Evolutionary conservation across 2,329 filamentous ascomycete genomes (phyloP).

Genomic region (Neonectria sp.): DNA sequence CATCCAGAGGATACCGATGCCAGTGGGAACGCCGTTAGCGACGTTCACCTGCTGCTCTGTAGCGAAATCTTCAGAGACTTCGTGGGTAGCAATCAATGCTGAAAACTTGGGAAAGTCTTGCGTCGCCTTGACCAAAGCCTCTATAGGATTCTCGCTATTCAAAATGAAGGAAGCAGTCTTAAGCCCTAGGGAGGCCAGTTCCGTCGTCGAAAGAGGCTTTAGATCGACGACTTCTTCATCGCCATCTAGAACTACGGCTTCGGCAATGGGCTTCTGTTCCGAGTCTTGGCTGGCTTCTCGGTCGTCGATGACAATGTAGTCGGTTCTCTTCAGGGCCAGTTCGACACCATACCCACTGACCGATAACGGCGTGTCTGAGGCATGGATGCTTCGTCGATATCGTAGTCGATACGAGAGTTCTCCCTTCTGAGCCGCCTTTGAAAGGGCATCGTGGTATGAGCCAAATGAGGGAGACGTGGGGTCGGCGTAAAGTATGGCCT

Average conservation of each 20-base stretch:
- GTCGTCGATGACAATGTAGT: constrained; percentile 99
- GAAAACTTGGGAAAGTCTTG: constrained; percentile 97
- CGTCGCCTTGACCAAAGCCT: constrained; percentile 85
- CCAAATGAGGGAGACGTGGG: constrained; percentile 83
- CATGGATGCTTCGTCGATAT: constrained; percentile 74
- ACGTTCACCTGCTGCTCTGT: constrained; percentile 80
- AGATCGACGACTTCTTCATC: constrained; percentile 87
- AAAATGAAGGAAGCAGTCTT: constrained; percentile 92
- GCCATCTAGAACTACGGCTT: constrained; percentile 67
- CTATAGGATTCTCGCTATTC: constrained; percentile 84
- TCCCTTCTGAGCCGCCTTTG: constrained; percentile 78
- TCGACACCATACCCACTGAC: constrained; percentile 96
- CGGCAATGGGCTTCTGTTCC: constrained; percentile 54
- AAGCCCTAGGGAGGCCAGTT: constrained; percentile 81
- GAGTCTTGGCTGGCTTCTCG: constrained; percentile 70
- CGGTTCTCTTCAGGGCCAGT: constrained; percentile 91
- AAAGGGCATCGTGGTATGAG: constrained; percentile 81
- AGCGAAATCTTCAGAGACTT: constrained; percentile 78
- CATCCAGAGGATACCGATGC: constrained; percentile 91
- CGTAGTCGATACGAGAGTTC: constrained; percentile 88
- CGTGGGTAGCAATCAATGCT: constrained; percentile 79
- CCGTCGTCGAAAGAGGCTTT: constrained; percentile 88
- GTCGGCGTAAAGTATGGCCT: constrained; percentile 89
- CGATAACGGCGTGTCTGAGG: constrained; percentile 71
- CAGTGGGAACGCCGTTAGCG: constrained; percentile 76